Evolutionary conservation across 164 flowering plant species (phyloP).

Genomic region (Echeveria elegans): DNA sequence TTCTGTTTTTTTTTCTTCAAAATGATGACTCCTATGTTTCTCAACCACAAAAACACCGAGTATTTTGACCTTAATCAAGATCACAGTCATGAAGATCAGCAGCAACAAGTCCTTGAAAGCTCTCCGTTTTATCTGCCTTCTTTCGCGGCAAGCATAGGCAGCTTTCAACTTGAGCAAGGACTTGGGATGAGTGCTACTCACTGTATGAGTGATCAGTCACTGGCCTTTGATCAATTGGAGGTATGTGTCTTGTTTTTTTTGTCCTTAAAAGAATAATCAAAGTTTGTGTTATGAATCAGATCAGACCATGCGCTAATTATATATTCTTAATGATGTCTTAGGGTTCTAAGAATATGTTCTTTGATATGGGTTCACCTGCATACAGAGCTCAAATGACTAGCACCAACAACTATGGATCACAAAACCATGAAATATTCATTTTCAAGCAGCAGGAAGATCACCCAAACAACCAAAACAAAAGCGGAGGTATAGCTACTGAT

Average conservation of each 20-base stretch:
- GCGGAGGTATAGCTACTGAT: not conserved
- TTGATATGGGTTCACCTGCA: not conserved
- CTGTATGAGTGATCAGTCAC: not conserved
- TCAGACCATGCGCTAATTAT: not conserved
- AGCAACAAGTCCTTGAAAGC: conserved; percentile 12
- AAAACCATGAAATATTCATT: not conserved
- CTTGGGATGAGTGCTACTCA: not conserved
- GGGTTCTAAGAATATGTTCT: not conserved
- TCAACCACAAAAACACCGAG: conserved; percentile 14
- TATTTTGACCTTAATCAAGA: conserved; percentile 9
- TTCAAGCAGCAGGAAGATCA: not conserved
- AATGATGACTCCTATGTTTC: conserved; percentile 22
- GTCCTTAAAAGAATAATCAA: too few species aligned
- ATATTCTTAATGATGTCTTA: not conserved
- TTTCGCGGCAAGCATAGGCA: not conserved
- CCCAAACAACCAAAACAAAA: not conserved
- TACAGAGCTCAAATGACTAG: not conserved
- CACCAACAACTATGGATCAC: conserved; percentile 3
- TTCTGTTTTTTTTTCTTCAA: conserved; percentile 5
- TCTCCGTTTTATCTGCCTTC: conserved; percentile 1
- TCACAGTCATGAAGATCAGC: conserved; percentile 17
- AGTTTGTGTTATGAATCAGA: not conserved
- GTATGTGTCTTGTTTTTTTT: not conserved
- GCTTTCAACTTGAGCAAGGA: not conserved
- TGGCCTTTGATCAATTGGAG: not conserved